These are phyloP conservation scores for Scytalidium sp. DNA, from an alignment of 2,329 filamentous ascomycete genomes.

Conservation along the genomic window DNA sequence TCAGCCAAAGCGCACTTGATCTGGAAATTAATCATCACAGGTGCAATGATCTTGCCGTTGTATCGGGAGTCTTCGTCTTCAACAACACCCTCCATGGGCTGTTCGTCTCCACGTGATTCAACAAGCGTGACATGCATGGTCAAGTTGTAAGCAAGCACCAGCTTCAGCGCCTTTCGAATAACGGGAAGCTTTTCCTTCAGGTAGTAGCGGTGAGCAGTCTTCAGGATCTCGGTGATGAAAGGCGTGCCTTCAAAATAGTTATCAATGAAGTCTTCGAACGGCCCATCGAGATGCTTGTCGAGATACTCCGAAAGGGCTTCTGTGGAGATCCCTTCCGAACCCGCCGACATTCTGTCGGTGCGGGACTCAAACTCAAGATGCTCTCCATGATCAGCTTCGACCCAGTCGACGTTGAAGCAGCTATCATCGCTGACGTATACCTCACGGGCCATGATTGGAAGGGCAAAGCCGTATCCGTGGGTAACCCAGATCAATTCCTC, in stretches of 20 bases:
- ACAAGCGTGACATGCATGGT: constrained; percentile 94
- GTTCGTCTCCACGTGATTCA: constrained; percentile 81
- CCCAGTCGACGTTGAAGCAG: constrained; percentile 92
- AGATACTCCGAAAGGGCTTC: constrained; percentile 86
- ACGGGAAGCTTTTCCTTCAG: constrained; percentile 82
- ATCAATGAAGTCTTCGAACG: constrained; percentile 90
- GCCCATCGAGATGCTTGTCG: constrained; percentile 88
- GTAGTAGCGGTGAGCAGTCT: constrained; percentile 93
- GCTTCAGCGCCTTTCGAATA: constrained; percentile 91
- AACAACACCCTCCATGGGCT: constrained; percentile 76
- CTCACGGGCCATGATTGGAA: constrained; percentile 90
- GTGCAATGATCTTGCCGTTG: constrained; percentile 85
- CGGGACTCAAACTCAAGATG: constrained; percentile 81
- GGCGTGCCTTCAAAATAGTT: constrained; percentile 95
- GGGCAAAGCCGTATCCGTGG: constrained; percentile 89
- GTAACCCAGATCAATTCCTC: constrained; percentile 84
- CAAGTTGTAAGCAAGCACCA: constrained; percentile 92
- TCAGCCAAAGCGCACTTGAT: constrained; percentile 96
- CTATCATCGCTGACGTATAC: constrained; percentile 89
- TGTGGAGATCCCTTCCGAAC: constrained; percentile 80
- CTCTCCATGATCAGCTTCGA: constrained; percentile 74
- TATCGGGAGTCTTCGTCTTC: constrained; percentile 84
- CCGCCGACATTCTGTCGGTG: constrained; percentile 85
- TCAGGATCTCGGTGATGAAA: constrained; percentile 93
- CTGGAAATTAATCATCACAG: constrained; percentile 99